Evolutionary conservation across 768 basidiomycete species (phyloP).

Genomic region (Mycena vitilis): DNA sequence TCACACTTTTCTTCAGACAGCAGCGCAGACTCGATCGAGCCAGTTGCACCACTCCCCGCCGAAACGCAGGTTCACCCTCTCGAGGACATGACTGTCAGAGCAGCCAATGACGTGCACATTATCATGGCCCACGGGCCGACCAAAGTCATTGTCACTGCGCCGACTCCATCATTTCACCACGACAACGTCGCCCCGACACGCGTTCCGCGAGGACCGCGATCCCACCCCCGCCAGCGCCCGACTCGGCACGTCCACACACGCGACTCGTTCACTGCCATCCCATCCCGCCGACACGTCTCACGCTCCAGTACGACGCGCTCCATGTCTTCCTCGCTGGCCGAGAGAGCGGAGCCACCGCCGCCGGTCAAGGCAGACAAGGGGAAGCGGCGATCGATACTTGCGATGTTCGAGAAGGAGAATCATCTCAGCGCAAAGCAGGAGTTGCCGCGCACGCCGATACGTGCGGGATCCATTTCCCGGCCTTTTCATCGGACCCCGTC

Average conservation of each 20-base stretch:
- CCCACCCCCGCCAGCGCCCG: slow-evolving; percentile 47
- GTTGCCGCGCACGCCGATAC: slow-evolving; percentile 60
- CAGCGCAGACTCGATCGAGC: slow-evolving; percentile 30
- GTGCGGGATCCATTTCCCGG: slow-evolving; percentile 49
- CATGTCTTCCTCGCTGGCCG: slow-evolving; percentile 32
- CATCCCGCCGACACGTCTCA: slow-evolving; percentile 40
- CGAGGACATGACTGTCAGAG: slow-evolving; percentile 27
- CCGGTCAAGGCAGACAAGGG: slow-evolving; percentile 9
- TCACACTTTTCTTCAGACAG: slow-evolving; percentile 48
- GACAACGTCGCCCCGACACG: slow-evolving; percentile 46
- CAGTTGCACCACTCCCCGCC: slow-evolving; percentile 32
- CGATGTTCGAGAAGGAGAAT: slow-evolving; percentile 56
- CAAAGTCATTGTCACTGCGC: slow-evolving; percentile 64
- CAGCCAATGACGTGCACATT: slow-evolving; percentile 50
- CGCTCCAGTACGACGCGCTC: slow-evolving; percentile 8
- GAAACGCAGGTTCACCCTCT: slow-evolving; percentile 23
- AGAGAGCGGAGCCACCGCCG: slow-evolving; percentile 32
- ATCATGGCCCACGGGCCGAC: slow-evolving; percentile 59
- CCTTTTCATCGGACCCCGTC: slow-evolving; percentile 56
- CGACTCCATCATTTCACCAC: slow-evolving; percentile 56
- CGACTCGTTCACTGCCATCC: slow-evolving; percentile 44
- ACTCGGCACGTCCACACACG: slow-evolving; percentile 39
- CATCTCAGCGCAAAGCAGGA: slow-evolving; percentile 50
- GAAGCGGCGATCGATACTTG: slow-evolving; percentile 36
- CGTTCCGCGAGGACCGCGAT: slow-evolving; percentile 58